Evolutionary conservation across 2,329 filamentous ascomycete species (phyloP).

Genomic region (Akanthomyces dipterigenus): DNA sequence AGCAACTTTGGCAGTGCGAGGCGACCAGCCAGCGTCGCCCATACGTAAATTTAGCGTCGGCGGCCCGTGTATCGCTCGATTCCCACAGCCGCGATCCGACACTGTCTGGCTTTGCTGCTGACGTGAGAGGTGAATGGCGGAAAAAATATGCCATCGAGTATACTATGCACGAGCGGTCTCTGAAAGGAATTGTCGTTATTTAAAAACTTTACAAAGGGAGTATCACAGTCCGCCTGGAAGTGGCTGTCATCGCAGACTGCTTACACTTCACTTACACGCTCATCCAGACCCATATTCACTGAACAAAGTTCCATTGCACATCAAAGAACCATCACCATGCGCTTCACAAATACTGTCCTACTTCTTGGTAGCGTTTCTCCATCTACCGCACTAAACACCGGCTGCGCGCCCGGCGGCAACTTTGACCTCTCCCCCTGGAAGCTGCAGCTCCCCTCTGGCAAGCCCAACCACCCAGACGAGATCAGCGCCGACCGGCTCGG

Average conservation of each 20-base stretch:
- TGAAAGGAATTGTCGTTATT: background rate
- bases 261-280: background rate
- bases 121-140: background rate
- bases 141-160: background rate
- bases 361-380: background rate
- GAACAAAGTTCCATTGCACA: background rate
- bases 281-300: background rate
- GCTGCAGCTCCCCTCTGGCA: constrained; percentile 33
- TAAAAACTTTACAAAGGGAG: background rate
- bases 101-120: background rate
- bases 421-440: constrained; percentile 27
- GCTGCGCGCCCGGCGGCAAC: constrained; percentile 23
- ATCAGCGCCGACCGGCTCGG: constrained; percentile 25
- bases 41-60: background rate
- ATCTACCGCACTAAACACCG: background rate
- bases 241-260: background rate
- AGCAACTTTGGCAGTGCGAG: background rate
- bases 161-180: background rate
- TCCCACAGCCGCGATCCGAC: background rate
- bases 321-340: background rate
- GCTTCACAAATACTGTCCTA: background rate
- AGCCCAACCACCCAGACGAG: constrained; percentile 9
- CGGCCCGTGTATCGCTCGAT: background rate
- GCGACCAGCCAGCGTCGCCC: background rate
- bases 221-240: background rate